Evolutionary conservation across 2,329 filamentous ascomycete species (phyloP).

Genomic region (Fusarium nodosum): DNA sequence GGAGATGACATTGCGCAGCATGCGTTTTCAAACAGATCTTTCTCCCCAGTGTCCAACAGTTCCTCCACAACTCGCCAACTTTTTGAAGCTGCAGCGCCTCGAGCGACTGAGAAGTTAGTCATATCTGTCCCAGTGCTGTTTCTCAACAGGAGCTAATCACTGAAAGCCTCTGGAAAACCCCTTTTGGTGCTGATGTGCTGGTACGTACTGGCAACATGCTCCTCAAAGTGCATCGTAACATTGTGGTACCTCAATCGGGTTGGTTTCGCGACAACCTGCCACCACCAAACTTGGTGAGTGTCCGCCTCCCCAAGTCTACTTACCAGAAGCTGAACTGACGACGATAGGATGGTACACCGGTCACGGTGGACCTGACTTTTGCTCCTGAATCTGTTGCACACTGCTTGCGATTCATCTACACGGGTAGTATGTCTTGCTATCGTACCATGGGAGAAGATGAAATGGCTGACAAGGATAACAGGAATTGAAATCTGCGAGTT

Average conservation of each 20-base stretch:
- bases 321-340: conserved; percentile 14
- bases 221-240: conserved; percentile 54
- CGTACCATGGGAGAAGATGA: no score
- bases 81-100: conserved; percentile 49
- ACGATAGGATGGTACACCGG: conserved; percentile 49
- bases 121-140: neutral
- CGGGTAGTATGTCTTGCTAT: conserved; percentile 48
- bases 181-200: conserved; percentile 54
- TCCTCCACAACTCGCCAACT: conserved; percentile 44
- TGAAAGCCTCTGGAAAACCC: conserved; percentile 51
- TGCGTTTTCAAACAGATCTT: conserved; percentile 22
- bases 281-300: conserved; percentile 48
- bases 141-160: conserved; percentile 27
- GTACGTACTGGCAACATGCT: conserved; percentile 44
- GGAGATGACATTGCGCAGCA: conserved; percentile 23
- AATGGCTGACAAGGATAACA: conserved; percentile 29
- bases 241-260: conserved; percentile 52
- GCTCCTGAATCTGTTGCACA: conserved; percentile 49
- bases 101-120: conserved; percentile 48
- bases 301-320: no score
- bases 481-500: conserved; percentile 51
- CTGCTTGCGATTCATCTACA: conserved; percentile 56
- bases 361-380: conserved; percentile 46
- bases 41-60: conserved; percentile 42
- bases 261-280: conserved; percentile 55